Percentiles rank a stretch among this genome's conserved stretches.
Conservation (phyloP, 805 yeast species). For the Sungouiella thailandica region DNA sequence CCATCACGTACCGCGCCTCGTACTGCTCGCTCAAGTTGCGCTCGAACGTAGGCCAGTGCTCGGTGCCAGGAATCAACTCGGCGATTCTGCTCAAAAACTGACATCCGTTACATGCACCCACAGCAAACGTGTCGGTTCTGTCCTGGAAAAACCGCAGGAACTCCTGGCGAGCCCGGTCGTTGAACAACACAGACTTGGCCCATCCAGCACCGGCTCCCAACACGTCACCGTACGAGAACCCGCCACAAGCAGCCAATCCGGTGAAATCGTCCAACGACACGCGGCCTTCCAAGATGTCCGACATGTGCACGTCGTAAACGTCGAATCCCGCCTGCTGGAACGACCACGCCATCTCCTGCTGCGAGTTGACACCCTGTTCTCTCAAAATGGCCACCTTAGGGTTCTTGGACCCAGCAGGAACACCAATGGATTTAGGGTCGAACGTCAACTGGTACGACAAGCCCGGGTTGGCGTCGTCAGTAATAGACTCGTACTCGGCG, state of each 20-base stretch:
- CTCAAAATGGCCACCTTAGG: slow-evolving; percentile 95
- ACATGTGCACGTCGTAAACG: slow-evolving; percentile 94
- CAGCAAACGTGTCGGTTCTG: slow-evolving; percentile 88
- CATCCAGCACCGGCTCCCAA: slow-evolving; percentile 98
- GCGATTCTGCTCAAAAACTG: slow-evolving; percentile 89
- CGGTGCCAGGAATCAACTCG: slow-evolving; percentile 86
- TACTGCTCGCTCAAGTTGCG: slow-evolving; percentile 90
- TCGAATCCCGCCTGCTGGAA: slow-evolving; percentile 94
- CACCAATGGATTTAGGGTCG: slow-evolving; percentile 46
- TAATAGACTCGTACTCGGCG: slow-evolving; percentile 72
- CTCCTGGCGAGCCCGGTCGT: slow-evolving; percentile 69
- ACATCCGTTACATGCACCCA: slow-evolving; percentile 99
- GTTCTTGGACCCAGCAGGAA: slow-evolving; percentile 32
- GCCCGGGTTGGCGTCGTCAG: slow-evolving; percentile 88
- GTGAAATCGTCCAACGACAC: slow-evolving; percentile 73
- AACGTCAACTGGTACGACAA: slow-evolving; percentile 74
- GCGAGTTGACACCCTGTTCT: slow-evolving; percentile 98
- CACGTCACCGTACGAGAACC: slow-evolving; percentile 98
- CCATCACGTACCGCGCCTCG: slow-evolving; percentile 91
- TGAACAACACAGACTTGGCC: slow-evolving; percentile 93
- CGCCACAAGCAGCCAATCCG: slow-evolving; percentile 98
- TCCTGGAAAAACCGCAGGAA: slow-evolving; percentile 78
- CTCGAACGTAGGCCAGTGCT: slow-evolving; percentile 94
- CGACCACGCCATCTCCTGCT: slow-evolving; percentile 97
- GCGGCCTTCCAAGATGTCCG: slow-evolving; percentile 75